Evolutionary conservation across 495 filamentous ascomycete species (phyloP).

Genomic region (Aspergillus taichungensis): DNA sequence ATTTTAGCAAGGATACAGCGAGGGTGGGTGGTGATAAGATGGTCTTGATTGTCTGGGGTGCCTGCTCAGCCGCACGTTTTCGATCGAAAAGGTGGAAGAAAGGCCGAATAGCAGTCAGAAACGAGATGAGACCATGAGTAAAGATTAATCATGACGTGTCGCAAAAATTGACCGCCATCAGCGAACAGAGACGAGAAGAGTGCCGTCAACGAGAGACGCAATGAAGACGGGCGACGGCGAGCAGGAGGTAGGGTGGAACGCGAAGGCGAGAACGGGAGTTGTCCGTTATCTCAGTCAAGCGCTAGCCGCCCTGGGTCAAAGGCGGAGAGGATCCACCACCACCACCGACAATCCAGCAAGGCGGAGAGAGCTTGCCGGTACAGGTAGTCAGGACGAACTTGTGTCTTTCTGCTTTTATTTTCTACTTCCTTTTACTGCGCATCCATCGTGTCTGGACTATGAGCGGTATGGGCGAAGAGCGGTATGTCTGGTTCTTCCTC

Average conservation of each 20-base stretch:
- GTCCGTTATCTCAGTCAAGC: slow-evolving; percentile 4
- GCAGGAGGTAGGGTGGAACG: neutral
- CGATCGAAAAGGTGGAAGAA: no score
- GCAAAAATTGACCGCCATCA: neutral
- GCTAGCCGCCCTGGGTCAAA: slow-evolving; percentile 12
- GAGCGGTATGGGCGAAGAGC: slow-evolving; percentile 30
- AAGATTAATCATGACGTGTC: slow-evolving; percentile 9
- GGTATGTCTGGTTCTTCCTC: slow-evolving; percentile 15
- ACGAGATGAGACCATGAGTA: slow-evolving; percentile 1
- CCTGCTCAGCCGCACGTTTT: neutral
- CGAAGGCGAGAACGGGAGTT: slow-evolving; percentile 5
- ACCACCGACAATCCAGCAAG: neutral
- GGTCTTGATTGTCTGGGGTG: neutral
- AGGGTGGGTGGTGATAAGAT: neutral
- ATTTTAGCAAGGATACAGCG: neutral
- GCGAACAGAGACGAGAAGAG: neutral
- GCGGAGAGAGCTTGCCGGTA: neutral
- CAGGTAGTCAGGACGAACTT: neutral
- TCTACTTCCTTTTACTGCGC: neutral
- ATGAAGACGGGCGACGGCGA: no score
- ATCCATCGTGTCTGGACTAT: slow-evolving; percentile 14
- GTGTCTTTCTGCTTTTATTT: neutral
- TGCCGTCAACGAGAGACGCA: neutral
- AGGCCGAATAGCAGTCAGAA: no score
- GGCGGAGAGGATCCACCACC: slow-evolving; percentile 18